These are phyloP conservation scores for Lichina pygmaea DNA, from an alignment of 495 filamentous ascomycete species.

Conservation along the genomic window DNA sequence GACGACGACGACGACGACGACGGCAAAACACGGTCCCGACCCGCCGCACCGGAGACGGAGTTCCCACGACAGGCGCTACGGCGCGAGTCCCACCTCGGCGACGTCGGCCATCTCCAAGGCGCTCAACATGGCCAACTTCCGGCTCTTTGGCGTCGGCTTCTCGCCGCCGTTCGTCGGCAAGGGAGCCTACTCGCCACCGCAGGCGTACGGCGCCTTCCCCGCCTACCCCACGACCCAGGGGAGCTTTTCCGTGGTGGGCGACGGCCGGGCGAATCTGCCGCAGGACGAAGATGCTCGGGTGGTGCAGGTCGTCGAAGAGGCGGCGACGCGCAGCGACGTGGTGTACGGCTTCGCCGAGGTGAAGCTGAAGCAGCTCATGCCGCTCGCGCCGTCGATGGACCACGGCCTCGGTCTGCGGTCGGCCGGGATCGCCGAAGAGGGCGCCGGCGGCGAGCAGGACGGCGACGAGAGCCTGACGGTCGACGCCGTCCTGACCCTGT, in stretches of 20 bases:
- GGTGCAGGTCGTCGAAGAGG: constrained; percentile 64
- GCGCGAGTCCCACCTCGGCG: constrained; percentile 48
- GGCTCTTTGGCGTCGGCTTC: constrained; percentile 50
- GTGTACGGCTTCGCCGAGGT: constrained; percentile 94
- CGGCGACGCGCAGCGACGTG: constrained; percentile 75
- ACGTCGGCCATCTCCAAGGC: constrained; percentile 85
- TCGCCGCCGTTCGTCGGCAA: constrained; percentile 40
- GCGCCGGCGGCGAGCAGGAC: constrained; percentile 22
- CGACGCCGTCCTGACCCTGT: constrained; percentile 63
- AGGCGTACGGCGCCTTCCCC: constrained; percentile 58
- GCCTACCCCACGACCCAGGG: constrained; percentile 48
- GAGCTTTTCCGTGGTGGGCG: constrained; percentile 33
- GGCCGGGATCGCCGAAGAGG: constrained; percentile 15
- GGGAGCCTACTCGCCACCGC: constrained; percentile 41
- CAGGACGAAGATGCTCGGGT: constrained; percentile 60
- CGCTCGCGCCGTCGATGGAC: constrained; percentile 51
- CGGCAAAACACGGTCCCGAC: constrained; percentile 31
- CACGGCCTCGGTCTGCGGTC: constrained; percentile 37
- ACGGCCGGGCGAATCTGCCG: constrained; percentile 26
- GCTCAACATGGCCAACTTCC: constrained; percentile 73
- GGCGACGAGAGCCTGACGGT: constrained; percentile 48
- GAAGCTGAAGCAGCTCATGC: constrained; percentile 89
- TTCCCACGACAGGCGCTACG: constrained; percentile 59
- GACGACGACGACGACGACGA: neutral
- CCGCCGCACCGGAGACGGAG: constrained; percentile 33